Base-by-base conservation (phyloP, 139 green algal species). In the Coelastrella sp. region DNA sequence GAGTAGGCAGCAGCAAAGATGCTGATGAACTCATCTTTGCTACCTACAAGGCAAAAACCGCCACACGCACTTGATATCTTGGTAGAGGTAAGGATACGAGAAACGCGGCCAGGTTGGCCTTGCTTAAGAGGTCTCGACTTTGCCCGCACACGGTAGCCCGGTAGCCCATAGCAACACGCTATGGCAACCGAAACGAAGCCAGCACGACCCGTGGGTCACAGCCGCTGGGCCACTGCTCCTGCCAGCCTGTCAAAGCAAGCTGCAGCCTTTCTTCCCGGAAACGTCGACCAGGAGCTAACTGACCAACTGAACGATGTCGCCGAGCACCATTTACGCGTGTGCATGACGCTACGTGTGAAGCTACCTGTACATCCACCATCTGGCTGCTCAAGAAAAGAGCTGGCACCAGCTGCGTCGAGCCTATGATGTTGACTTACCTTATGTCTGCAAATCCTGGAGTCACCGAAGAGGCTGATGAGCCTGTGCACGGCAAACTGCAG, bases 21-120 rank as follows among this genome's bases (percentile, higher is more conserved):
- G 58, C 74, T 60, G 85, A 83, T 20, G 73, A 84, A 71, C 73
- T 84, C 85, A 90, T 90, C 5, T 32, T 23, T 76, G 68, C 68
- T 22, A 22, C 68, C 68, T 76, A 76, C 32, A 47, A 47, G 32
- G 32, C 32, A 47, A 47, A 47, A 47, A 47, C 32, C 32, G 32
- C 32, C 32, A 47, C 32, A 47, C 32, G 32, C 32, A 47, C 32
- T 47, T 47, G 32, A 47, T 47, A 47, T 47, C 32, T 47, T 47
- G 32, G 32, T 47, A 47, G 32, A 47, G 32, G 32, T 47, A 47
- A 47, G 32, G 32, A 47, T 47, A 47, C 32, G 32, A 47, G 32
- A 47, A 47, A 47, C 32, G 32, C 32, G 32, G 32, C 32, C 32
- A 47, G 32, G 32, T 47, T 47, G 32, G 32, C 32, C 32, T 47